These are phyloP conservation scores for Phytophthora macrochlamydospora DNA, from an alignment of 352 stramenopile species.

Conservation along the genomic window DNA sequence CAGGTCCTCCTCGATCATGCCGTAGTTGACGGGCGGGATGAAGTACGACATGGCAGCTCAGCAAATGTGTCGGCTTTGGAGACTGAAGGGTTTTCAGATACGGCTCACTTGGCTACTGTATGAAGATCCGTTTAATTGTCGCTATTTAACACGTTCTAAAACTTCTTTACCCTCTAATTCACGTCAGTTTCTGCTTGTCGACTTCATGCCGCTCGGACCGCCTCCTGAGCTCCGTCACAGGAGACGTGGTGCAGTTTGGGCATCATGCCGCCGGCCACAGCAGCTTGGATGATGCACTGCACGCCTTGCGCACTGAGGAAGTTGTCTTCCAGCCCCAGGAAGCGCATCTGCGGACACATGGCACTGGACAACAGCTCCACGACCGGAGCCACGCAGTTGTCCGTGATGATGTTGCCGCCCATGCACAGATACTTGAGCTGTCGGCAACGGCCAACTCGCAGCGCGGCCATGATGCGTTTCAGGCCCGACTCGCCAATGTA, in stretches of 20 bases:
- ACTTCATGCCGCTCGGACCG: background rate
- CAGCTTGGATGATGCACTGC: constrained; percentile 77
- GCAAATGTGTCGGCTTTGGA: background rate
- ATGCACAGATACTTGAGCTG: constrained; percentile 87
- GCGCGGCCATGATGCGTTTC: constrained; percentile 71
- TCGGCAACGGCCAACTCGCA: constrained; percentile 49
- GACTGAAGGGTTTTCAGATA: too few species aligned
- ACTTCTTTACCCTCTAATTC: constrained; percentile 15
- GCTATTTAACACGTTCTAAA: constrained; percentile 41
- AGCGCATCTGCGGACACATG: constrained; percentile 74
- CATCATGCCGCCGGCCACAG: constrained; percentile 81
- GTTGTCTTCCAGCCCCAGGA: constrained; percentile 82
- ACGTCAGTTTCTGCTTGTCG: background rate
- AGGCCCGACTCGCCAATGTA: constrained; percentile 82
- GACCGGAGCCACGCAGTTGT: constrained; percentile 77
- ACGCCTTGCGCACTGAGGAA: constrained; percentile 79
- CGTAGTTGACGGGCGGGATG: constrained; percentile 93
- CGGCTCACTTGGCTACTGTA: background rate
- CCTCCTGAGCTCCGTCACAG: constrained; percentile 43
- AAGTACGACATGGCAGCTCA: constrained; percentile 82
- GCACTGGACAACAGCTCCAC: constrained; percentile 65
- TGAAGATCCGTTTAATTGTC: constrained; percentile 19
- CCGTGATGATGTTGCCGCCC: constrained; percentile 86
- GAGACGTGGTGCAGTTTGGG: constrained; percentile 82
- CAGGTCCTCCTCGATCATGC: constrained; percentile 92